phyloP scores from a whole-genome alignment of 1,139 yeast species.

The Geotrichum citri-aurantii region DNA sequence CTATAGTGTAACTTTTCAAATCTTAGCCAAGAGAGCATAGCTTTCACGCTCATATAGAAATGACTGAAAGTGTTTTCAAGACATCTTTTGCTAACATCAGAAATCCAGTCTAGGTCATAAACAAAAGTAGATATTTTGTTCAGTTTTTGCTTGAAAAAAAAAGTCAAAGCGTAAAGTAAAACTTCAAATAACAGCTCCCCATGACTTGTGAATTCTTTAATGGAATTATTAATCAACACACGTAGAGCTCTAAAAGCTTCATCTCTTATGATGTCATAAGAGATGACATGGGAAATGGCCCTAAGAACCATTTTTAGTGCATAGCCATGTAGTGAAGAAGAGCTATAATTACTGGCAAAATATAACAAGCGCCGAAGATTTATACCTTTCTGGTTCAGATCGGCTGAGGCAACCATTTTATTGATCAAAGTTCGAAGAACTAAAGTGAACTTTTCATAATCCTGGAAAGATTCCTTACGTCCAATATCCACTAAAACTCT shows the following conservation, averaged over 20 bases:
- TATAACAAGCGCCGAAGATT: slow-evolving; percentile 13
- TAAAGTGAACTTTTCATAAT: neutral
- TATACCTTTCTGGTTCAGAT: slow-evolving; percentile 16
- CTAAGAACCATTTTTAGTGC: slow-evolving; percentile 3
- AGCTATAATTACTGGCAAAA: slow-evolving; percentile 6
- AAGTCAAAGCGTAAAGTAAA: neutral
- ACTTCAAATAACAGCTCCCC: slow-evolving; percentile 4
- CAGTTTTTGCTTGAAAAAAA: slow-evolving; percentile 2
- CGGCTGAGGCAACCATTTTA: slow-evolving; percentile 9
- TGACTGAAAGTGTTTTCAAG: neutral
- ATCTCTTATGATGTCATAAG: neutral
- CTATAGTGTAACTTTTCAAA: neutral
- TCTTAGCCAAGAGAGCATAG: slow-evolving; percentile 7
- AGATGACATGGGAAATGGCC: slow-evolving; percentile 3
- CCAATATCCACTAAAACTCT: neutral
- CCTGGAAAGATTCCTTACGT: neutral
- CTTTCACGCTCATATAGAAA: neutral
- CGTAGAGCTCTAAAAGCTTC: slow-evolving; percentile 7
- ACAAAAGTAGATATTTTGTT: neutral
- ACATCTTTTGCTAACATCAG: neutral
- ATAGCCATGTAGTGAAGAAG: slow-evolving; percentile 1
- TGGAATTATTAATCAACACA: neutral
- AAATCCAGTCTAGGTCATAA: slow-evolving; percentile 9
- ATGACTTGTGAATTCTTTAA: neutral
- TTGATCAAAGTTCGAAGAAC: slow-evolving; percentile 5